Base-by-base conservation (phyloP, 345 rosid species). In the Citrus unshiu region DNA sequence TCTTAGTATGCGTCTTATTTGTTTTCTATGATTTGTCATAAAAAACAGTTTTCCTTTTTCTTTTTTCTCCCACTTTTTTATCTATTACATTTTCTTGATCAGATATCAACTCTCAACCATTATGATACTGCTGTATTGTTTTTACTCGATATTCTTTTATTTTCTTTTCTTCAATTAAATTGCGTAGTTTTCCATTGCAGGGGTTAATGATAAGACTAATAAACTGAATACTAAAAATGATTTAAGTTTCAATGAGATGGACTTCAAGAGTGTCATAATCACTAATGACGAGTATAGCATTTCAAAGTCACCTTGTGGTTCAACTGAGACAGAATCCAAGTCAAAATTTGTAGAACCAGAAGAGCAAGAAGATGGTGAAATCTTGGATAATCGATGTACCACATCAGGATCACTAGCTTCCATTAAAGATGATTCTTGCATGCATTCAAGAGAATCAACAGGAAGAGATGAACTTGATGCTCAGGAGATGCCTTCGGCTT, bases 231-330 rank as follows among this genome's bases (percentile, higher is more conserved):
- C 74, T 76, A 78, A 84, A 62, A 81, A 80, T 57, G 84, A 80
- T 24, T 40, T 29, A 68, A 61, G 82, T 81, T 58, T 86, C 69
- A 84, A 72, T 77, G 92, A 88, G 63, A 84, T 89, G 91, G 86
- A 89, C 81, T 90, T 91, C 81, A 82, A 78, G 56, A 90, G 95
- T 77, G 82, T 85, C 58, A 81, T 92, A 73, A 90, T 95, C 63
- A 80, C 85, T 72, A 60, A 84, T 77, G 95, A 91, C 74, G 93
- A 88, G 64, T 89, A 83, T 78, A 84, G 79, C 81, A 82, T 88
- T 79, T 88, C 93, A 5, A 93, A 95, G 76, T 68, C 68, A 76
- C 86, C 91, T 22, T 63, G 86, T 37, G 81, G 79, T 58, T 82
- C 82, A 35, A 64, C 64, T n/a, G 78, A 79, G 69, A 68, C 78